phyloP scores from a whole-genome alignment of 2,329 filamentous ascomycete genomes.

The Cyanodermella asteris region DNA sequence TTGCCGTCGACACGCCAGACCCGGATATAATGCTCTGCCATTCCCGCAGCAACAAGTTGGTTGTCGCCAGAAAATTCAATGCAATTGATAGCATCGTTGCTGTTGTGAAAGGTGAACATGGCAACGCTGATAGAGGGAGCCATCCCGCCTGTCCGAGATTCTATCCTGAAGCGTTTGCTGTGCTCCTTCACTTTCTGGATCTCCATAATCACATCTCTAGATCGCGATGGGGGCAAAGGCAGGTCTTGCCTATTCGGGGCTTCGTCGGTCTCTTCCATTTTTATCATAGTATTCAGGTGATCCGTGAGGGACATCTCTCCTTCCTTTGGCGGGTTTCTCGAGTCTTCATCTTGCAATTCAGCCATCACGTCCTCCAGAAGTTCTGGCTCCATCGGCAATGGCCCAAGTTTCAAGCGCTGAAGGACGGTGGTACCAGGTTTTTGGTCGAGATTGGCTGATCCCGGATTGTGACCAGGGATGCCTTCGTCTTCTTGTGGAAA shows the following conservation, averaged over 20 bases:
- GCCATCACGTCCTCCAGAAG: slow-evolving; percentile 68
- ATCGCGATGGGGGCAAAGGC: slow-evolving; percentile 69
- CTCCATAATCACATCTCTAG: slow-evolving; percentile 79
- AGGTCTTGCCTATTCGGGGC: slow-evolving; percentile 57
- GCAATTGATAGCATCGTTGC: slow-evolving; percentile 72
- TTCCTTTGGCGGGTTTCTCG: slow-evolving; percentile 45
- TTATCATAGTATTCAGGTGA: slow-evolving; percentile 70
- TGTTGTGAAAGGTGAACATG: slow-evolving; percentile 99
- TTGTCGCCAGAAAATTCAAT: slow-evolving; percentile 90
- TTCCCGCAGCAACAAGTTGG: slow-evolving; percentile 67
- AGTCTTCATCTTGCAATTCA: slow-evolving; percentile 69
- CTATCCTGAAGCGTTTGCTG: slow-evolving; percentile 74
- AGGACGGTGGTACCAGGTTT: slow-evolving; percentile 34
- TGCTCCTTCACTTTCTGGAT: slow-evolving; percentile 87
- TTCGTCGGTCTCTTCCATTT: slow-evolving; percentile 74
- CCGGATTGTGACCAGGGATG: slow-evolving; percentile 44
- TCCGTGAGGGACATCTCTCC: slow-evolving; percentile 60
- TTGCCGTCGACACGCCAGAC: slow-evolving; percentile 83
- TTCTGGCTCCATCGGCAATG: slow-evolving; percentile 62
- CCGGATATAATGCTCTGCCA: slow-evolving; percentile 83
- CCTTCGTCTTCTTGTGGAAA: slow-evolving; percentile 45
- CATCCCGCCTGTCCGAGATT: slow-evolving; percentile 60
- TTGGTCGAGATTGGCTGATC: slow-evolving; percentile 36
- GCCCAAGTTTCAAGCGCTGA: slow-evolving; percentile 51
- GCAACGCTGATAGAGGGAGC: slow-evolving; percentile 70